Percentiles rank a stretch among this genome's conserved stretches.
These are phyloP conservation scores for Conticribra weissflogii DNA, from an alignment of 108 stramenopile genomes.

Conservation along the genomic window DNA sequence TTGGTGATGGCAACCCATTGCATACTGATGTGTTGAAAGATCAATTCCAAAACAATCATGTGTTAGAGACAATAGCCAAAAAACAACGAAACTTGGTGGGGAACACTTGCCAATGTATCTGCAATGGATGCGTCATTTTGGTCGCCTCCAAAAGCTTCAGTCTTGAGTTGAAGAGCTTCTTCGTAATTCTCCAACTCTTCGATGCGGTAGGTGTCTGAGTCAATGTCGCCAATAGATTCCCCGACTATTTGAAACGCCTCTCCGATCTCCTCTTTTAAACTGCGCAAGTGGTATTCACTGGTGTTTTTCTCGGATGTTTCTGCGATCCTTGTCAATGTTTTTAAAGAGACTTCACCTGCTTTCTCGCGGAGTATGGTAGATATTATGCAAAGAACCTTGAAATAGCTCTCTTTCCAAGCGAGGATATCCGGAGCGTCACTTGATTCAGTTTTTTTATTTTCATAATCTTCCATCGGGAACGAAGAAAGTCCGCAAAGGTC, in stretches of 20 bases:
- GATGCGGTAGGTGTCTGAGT: conserved; percentile 17
- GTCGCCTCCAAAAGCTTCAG: conserved; percentile 38
- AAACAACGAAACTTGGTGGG: background rate
- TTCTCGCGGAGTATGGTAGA: conserved; percentile 23
- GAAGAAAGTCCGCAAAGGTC: background rate
- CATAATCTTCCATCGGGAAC: conserved; percentile 9
- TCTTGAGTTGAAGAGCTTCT: conserved; percentile 47
- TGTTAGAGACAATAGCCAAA: background rate
- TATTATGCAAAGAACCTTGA: conserved; percentile 18
- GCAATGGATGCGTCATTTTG: conserved; percentile 50
- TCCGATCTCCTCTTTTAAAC: conserved; percentile 38
- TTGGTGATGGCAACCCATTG: conserved; percentile 50
- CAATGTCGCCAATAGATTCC: conserved; percentile 38
- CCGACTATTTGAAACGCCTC: conserved; percentile 39
- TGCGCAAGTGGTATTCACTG: conserved; percentile 4
- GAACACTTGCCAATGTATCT: conserved; percentile 33
- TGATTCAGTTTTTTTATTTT: background rate
- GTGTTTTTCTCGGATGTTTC: background rate
- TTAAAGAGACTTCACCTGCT: conserved; percentile 16
- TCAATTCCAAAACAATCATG: background rate
- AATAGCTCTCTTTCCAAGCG: conserved; percentile 11
- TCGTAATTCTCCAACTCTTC: conserved; percentile 57
- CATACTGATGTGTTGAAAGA: conserved; percentile 13
- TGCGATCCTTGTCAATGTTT: too few relatives aligned
- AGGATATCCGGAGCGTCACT: conserved; percentile 2